Conservation (phyloP, 75 land plant genomes). For the Picea glauca region DNA sequence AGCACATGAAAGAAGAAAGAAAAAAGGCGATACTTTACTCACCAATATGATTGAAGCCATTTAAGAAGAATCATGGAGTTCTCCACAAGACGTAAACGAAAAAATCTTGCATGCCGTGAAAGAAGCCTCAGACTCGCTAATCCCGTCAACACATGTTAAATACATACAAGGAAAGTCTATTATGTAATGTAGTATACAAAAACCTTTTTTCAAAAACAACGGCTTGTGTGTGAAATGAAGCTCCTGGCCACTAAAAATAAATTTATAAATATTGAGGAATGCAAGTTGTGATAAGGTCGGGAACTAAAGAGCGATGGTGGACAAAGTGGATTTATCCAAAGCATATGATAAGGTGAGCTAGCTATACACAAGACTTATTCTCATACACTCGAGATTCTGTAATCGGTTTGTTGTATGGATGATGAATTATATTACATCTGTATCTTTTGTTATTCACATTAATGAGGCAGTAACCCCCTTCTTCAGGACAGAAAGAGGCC, state of each 20-base stretch:
- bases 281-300: too few species aligned
- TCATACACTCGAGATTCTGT: too few species aligned
- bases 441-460: too few species aligned
- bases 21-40: background rate
- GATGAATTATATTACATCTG: too few species aligned
- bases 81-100: slow-evolving; percentile 35
- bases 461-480: too few species aligned
- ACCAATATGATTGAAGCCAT: slow-evolving; percentile 52
- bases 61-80: slow-evolving; percentile 22
- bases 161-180: background rate
- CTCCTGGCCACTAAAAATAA: background rate
- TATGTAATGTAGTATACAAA: background rate
- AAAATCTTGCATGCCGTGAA: slow-evolving; percentile 41
- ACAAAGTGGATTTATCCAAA: too few species aligned
- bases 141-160: background rate
- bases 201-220: background rate
- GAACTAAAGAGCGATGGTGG: too few species aligned
- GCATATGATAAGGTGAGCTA: too few species aligned
- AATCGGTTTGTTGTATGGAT: too few species aligned
- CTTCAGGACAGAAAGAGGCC: too few species aligned
- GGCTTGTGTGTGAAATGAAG: background rate
- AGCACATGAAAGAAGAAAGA: background rate
- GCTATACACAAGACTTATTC: too few species aligned
- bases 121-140: slow-evolving; percentile 36
- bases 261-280: too few species aligned